Conservation (phyloP, 1,284 basidiomycete genomes). For the Marasmius tenuissimus region DNA sequence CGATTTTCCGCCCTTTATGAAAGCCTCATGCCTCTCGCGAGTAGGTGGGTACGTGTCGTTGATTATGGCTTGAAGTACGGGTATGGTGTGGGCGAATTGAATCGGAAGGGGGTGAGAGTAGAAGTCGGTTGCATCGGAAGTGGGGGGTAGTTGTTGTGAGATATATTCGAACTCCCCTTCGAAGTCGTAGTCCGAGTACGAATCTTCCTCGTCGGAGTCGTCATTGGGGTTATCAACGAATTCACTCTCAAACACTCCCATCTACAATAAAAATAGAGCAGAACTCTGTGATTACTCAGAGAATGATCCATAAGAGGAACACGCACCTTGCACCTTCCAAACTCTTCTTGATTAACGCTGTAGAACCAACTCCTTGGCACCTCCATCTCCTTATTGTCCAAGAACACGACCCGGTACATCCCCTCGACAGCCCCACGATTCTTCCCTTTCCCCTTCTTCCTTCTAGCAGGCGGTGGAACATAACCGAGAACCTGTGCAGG, state of each 20-base stretch:
- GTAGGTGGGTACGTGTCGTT: slow-evolving; percentile 56
- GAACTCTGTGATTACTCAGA: slow-evolving; percentile 1
- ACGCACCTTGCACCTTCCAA: slow-evolving; percentile 54
- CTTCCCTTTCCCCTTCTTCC: slow-evolving; percentile 28
- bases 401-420: slow-evolving; percentile 52
- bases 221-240: slow-evolving; percentile 46
- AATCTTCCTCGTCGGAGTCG: slow-evolving; percentile 15
- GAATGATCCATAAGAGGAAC: slow-evolving; percentile 12
- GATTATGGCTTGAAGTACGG: slow-evolving; percentile 58
- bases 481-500: slow-evolving; percentile 62
- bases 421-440: slow-evolving; percentile 12
- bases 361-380: slow-evolving; percentile 56
- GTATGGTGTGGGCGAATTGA: slow-evolving; percentile 66
- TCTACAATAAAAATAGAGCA: slow-evolving; percentile 30
- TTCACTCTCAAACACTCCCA: slow-evolving; percentile 55
- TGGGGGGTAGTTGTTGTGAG: slow-evolving; percentile 33
- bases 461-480: slow-evolving; percentile 37
- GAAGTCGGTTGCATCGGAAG: slow-evolving; percentile 42
- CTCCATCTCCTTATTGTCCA: slow-evolving; percentile 45
- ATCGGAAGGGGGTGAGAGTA: slow-evolving; percentile 45
- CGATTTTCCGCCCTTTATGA: slow-evolving; percentile 56
- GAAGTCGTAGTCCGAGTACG: neutral
- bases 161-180: slow-evolving; percentile 12
- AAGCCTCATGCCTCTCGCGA: slow-evolving; percentile 43
- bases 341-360: slow-evolving; percentile 53